Evolutionary conservation across 768 basidiomycete species (phyloP), one percentile per base, ranked within the genome.

Genomic region (Sporobolomyces phaffii): DNA sequence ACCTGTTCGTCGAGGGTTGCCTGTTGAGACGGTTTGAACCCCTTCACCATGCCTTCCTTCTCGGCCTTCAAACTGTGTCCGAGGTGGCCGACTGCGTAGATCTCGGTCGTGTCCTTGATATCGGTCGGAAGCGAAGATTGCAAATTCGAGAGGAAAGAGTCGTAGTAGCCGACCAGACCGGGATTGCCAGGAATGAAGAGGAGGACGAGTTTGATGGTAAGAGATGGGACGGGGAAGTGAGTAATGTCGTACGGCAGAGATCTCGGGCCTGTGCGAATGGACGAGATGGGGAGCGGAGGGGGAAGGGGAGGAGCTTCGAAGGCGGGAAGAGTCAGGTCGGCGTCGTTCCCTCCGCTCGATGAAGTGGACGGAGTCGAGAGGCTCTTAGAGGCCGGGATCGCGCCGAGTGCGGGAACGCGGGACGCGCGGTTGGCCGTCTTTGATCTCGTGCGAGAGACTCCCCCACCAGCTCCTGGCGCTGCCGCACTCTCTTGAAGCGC

Each of bases 141-240:
- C 2, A 90, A 76, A 6, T 80, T 80, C 26, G 80, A 78, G 18
- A 90, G 80, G 74, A 88, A 90, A 3, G 83, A 82, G 1, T 78
- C 78, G 70, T 90, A 90, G 77, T 89, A 88, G 49, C 82, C 80
- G 36, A 86, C 66, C 20, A 88, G 77, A 10, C 88, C 88, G 1
- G 83, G 83, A 73, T 84, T 83, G 29, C 82, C 83, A 20, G 64
- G 60, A 5, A 70, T n/a, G 56, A 72, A 62, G 38, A 70, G 40
- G 41, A 70, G n/a, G 41, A 63, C 24, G 58, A 63, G 57, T 28
- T 48, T 63, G n/a, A n/a, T n/a, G 20, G 52, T n/a, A 22, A 50
- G 34, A 13, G n/a, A 31, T 15, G 43, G n/a, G 2, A 38, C 41
- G 2, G 57, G 34, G 56, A 52, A 62, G 20, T 48, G 49, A 2